Conservation (phyloP, 495 filamentous ascomycete genomes). For the Cercophora newfieldiana region DNA sequence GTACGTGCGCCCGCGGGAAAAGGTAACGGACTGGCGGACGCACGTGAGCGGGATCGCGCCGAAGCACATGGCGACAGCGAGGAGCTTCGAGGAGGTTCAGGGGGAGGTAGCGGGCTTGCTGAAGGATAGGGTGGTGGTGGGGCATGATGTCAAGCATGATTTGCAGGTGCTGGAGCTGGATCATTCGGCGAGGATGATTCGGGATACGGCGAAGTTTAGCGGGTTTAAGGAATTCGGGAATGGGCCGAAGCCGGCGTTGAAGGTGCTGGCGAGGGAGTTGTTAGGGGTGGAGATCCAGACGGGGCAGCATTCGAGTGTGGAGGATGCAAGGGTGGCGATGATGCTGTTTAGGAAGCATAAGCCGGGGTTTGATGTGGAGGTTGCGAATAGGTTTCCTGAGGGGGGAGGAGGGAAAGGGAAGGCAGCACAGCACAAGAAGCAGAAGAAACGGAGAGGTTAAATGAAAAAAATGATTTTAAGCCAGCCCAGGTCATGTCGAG, state of each 20-base stretch:
- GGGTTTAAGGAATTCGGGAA: slow-evolving; percentile 71
- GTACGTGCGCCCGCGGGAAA: slow-evolving; percentile 75
- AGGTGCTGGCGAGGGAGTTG: slow-evolving; percentile 71
- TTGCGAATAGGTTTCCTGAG: slow-evolving; percentile 62
- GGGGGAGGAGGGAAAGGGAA: slow-evolving; percentile 28
- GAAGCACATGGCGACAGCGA: slow-evolving; percentile 64
- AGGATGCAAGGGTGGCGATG: slow-evolving; percentile 91
- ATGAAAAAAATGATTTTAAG: not conserved
- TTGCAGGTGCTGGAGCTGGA: slow-evolving; percentile 70
- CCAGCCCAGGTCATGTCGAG: not conserved
- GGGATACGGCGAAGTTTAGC: slow-evolving; percentile 80
- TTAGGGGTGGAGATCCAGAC: slow-evolving; percentile 81
- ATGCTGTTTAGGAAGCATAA: slow-evolving; percentile 79
- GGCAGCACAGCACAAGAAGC: slow-evolving; percentile 19
- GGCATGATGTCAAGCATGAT: slow-evolving; percentile 89
- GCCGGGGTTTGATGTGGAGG: slow-evolving; percentile 76
- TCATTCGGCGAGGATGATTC: slow-evolving; percentile 72
- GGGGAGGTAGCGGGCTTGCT: slow-evolving; percentile 69
- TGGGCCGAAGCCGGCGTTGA: slow-evolving; percentile 77
- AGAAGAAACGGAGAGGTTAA: slow-evolving; percentile 20
- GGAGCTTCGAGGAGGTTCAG: slow-evolving; percentile 74
- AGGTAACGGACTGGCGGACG: slow-evolving; percentile 86
- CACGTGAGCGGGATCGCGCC: slow-evolving; percentile 76
- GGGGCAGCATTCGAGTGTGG: slow-evolving; percentile 67
- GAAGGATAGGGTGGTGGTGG: slow-evolving; percentile 72